These are phyloP conservation scores for Aspergillus sparsus DNA, from an alignment of 495 filamentous ascomycete genomes.

Conservation along the genomic window DNA sequence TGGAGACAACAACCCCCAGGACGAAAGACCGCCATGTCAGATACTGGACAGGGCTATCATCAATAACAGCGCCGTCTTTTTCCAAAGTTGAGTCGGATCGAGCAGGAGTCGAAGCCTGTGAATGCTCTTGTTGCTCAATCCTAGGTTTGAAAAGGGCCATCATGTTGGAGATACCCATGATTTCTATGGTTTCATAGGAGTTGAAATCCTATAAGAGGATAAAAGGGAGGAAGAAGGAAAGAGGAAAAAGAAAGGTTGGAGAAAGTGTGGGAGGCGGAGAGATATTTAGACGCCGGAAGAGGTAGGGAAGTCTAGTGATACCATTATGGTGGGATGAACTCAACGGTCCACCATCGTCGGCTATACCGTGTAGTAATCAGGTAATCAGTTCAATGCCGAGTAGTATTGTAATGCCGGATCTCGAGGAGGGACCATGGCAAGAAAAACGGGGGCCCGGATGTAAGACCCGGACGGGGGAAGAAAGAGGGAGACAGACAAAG, in stretches of 20 bases:
- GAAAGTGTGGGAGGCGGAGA: conserved; percentile 22
- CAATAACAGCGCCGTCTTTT: conserved; percentile 44
- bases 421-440: conserved; percentile 7
- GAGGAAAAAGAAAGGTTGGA: conserved; percentile 17
- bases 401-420: not conserved
- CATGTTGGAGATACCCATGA: conserved; percentile 41
- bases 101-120: conserved; percentile 41
- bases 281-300: conserved; percentile 11
- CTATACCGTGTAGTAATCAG: not conserved
- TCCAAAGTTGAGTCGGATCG: conserved; percentile 41
- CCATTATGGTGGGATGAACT: not conserved
- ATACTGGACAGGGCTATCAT: conserved; percentile 49
- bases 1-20: conserved; percentile 57
- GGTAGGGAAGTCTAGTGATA: not conserved
- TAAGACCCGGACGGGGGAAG: not conserved
- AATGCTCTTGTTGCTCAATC: conserved; percentile 34
- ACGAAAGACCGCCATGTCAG: conserved; percentile 53
- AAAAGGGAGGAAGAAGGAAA: conserved; percentile 7
- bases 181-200: conserved; percentile 22
- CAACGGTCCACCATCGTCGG: not conserved
- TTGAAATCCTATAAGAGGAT: conserved; percentile 6
- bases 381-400: not conserved
- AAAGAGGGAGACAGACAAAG: not conserved
- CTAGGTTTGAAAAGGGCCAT: conserved; percentile 37
- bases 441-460: conserved; percentile 7